phyloP scores from a whole-genome alignment of 495 filamentous ascomycete genomes.

The Penicillium silybi region DNA sequence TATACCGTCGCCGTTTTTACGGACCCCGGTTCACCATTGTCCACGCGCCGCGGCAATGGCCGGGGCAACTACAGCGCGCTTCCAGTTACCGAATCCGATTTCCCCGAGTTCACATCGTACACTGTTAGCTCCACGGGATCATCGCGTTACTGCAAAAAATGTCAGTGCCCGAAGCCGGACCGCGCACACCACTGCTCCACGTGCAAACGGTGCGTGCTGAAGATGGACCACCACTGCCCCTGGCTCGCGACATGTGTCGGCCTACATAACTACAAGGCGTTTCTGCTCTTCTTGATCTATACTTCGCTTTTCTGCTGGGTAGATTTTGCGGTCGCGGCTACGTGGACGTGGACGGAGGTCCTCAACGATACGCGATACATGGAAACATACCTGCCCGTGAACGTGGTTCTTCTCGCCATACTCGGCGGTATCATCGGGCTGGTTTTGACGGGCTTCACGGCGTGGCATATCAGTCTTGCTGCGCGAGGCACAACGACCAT shows the following conservation, averaged over 20 bases:
- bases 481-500: conserved; percentile 82
- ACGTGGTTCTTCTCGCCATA: conserved; percentile 82
- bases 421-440: conserved; percentile 86
- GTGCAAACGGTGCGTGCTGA: conserved; percentile 87
- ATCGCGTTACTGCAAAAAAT: conserved; percentile 93
- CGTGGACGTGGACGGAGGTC: conserved; percentile 81
- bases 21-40: conserved; percentile 69
- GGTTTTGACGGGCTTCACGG: conserved; percentile 84
- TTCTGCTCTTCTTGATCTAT: conserved; percentile 91
- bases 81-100: conserved; percentile 63
- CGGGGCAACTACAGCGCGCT: conserved; percentile 56
- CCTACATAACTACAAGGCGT: conserved; percentile 90
- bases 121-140: conserved; percentile 89
- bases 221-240: conserved; percentile 99
- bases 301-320: conserved; percentile 82
- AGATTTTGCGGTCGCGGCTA: conserved; percentile 64
- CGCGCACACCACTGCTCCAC: conserved; percentile 95
- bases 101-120: conserved; percentile 59
- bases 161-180: conserved; percentile 87
- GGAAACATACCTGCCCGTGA: conserved; percentile 78
- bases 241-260: conserved; percentile 97
- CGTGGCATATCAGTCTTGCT: conserved; percentile 87
- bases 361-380: conserved; percentile 55
- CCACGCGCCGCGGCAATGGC: conserved; percentile 29
- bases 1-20: conserved; percentile 94